phyloP scores from a whole-genome alignment of 176 grass and related monocot genomes.

The Otatea glauca region DNA sequence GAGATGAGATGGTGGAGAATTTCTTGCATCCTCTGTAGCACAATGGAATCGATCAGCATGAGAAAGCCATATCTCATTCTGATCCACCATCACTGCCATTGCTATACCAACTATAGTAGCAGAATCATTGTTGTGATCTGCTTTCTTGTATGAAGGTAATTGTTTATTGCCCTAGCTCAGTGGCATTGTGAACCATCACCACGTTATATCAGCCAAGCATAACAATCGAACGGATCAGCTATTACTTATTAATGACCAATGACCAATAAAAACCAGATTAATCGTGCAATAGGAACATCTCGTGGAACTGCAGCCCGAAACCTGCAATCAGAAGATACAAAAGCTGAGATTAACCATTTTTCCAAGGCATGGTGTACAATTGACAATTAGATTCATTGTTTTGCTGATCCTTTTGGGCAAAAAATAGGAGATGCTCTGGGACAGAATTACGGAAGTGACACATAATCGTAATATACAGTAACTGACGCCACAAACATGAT shows the following conservation, averaged over 20 bases:
- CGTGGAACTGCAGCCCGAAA: background rate
- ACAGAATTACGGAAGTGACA: background rate
- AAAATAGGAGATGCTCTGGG: background rate
- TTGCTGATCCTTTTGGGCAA: background rate
- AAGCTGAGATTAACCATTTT: background rate
- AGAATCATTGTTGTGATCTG: background rate
- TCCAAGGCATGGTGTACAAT: background rate
- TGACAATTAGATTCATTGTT: background rate
- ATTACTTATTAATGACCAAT: background rate
- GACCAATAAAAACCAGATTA: background rate
- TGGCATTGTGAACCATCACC: background rate
- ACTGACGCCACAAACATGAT: background rate
- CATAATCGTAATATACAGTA: background rate
- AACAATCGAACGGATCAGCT: background rate
- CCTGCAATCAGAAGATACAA: conserved; percentile 27
- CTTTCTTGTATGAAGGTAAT: background rate
- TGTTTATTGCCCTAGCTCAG: background rate
- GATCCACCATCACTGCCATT: background rate
- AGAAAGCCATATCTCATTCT: background rate
- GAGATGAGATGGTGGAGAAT: background rate
- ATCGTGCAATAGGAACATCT: background rate
- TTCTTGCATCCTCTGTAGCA: background rate
- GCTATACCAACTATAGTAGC: background rate
- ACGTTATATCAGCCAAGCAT: conserved; percentile 14
- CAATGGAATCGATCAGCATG: background rate